Evolutionary conservation across 768 basidiomycete species (phyloP), one percentile per base, ranked within the genome.

Genomic region (Chiua virens): DNA sequence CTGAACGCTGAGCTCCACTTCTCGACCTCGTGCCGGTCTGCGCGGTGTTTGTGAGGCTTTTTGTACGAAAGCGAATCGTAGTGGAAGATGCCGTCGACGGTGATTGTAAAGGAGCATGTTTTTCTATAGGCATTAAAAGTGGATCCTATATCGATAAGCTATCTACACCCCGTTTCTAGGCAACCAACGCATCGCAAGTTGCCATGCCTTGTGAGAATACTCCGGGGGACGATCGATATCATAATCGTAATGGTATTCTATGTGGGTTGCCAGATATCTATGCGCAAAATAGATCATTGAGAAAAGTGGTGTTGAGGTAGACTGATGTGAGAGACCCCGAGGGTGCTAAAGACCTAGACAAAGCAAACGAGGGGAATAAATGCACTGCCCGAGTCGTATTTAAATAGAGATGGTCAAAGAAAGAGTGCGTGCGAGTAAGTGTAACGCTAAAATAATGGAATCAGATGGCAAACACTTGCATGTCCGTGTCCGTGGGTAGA

Each of bases 401-500:
- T 49, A 49, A 46, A 56, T 45, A 48, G 37, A 14, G 18, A 21
- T 37, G 47, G 17, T 36, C 36, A 45, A 52, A 21, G 23, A 50
- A 38, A 35, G 43, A 36, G 28, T 49, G 55, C 37, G 21, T 48
- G 53, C 35, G 35, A 10, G 13, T 28, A 52, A 38, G 46, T 45
- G 62, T 39, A 45, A 20, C 50, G 34, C 36, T 25, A 42, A 50
- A 25, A 55, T 42, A 23, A 42, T 52, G 38, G 47, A 52, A 50
- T 48, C 51, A 49, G 46, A 52, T 48, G 53, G 37, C 34, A 43
- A 36, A 55, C 52, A 36, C 32, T 21, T 54, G 41, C 35, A 23
- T 46, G 54, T 56, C 46, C 13, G 18, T 50, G 61, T 61, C 64
- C 64, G 39, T 52, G 57, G 42, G 46, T 58, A 57, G 54, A 47